Evolutionary conservation across 148 eudicot genomes (phyloP), one percentile per base, ranked within the genome.

Genomic region (Amaranthus cruentus): DNA sequence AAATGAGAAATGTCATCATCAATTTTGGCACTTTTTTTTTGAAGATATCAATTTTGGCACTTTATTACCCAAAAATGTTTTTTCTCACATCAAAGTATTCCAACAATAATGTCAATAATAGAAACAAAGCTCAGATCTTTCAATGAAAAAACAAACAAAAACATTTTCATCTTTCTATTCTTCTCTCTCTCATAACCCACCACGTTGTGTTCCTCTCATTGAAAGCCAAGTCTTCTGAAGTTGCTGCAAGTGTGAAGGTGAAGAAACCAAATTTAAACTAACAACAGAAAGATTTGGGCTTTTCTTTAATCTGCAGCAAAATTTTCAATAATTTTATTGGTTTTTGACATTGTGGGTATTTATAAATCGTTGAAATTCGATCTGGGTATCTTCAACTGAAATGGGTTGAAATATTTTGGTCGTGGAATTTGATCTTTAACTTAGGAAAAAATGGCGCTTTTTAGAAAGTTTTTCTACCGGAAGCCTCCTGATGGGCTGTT

Each of bases 401-500:
- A 74, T 54, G 81, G 77, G 82, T 76, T 44, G 68, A 60, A 9
- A 55, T 80, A 51, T 5, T 65, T 53, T 47, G 66, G 49, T 42
- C 6, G 43, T 47, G 51, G 55, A 58, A 15, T 55, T 57, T 50
- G 51, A 53, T 55, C 38, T 28, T 82, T 73, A 13, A 66, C 63
- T 59, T 18, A 60, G 38, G 38, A 0, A 72, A 72, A 55, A 54
- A 92, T 92, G 98, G 91, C 90, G 55, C 76, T 92, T 53, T 86
- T 92, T 49, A 78, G 86, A 56, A 85, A 83, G 64, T 88, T 90
- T 78, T 92, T 92, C 74, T 90, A 87, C 13, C 74, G 87, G 80
- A 92, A 92, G 79, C 96, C 98, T 28, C 96, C 98, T 28, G 98
- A 92, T 73, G 93, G 96, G 69, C 84, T 92, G 78, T 80, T 92